Evolutionary conservation across 2,329 filamentous ascomycete species (phyloP).

Genomic region (Epicoccum sorghinum): DNA sequence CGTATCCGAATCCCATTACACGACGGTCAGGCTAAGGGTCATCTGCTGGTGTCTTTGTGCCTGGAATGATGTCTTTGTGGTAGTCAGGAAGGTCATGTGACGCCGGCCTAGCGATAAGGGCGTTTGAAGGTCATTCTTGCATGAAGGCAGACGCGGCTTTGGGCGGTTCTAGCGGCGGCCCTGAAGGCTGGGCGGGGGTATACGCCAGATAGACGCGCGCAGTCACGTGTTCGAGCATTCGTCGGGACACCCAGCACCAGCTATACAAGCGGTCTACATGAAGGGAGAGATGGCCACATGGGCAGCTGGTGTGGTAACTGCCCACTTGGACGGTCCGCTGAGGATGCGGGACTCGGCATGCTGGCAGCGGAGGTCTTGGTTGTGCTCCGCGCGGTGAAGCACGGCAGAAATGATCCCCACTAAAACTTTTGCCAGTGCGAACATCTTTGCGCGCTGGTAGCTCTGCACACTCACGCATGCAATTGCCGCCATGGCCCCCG

Average conservation of each 20-base stretch:
- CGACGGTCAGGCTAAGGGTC: constrained; percentile 2
- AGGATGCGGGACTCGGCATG: not conserved
- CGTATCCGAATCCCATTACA: constrained; percentile 11
- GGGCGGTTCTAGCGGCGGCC: constrained; percentile 6
- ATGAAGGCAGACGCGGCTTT: constrained; percentile 12
- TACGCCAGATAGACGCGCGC: constrained; percentile 8
- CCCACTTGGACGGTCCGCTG: too few species aligned
- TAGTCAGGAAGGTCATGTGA: constrained; percentile 12
- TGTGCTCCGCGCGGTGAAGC: constrained; percentile 5
- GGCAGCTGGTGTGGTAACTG: too few species aligned
- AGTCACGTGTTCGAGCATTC: not conserved
- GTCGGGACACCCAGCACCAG: not conserved
- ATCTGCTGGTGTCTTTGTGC: constrained; percentile 13
- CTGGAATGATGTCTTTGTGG: constrained; percentile 14
- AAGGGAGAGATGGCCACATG: too few species aligned
- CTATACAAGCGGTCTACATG: too few species aligned
- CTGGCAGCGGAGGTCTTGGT: not conserved
- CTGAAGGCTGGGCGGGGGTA: constrained; percentile 7
- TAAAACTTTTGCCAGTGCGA: constrained; percentile 38
- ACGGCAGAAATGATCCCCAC: constrained; percentile 30
- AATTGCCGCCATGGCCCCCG: constrained; percentile 36
- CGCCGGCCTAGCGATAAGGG: constrained; percentile 19
- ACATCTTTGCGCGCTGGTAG: constrained; percentile 26
- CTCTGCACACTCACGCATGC: not conserved
- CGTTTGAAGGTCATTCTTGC: constrained; percentile 8